Percentiles rank a stretch among this genome's conserved stretches.
These are phyloP conservation scores for Plectosphaerella cucumerina DNA, from an alignment of 2,329 filamentous ascomycete species.

Conservation along the genomic window DNA sequence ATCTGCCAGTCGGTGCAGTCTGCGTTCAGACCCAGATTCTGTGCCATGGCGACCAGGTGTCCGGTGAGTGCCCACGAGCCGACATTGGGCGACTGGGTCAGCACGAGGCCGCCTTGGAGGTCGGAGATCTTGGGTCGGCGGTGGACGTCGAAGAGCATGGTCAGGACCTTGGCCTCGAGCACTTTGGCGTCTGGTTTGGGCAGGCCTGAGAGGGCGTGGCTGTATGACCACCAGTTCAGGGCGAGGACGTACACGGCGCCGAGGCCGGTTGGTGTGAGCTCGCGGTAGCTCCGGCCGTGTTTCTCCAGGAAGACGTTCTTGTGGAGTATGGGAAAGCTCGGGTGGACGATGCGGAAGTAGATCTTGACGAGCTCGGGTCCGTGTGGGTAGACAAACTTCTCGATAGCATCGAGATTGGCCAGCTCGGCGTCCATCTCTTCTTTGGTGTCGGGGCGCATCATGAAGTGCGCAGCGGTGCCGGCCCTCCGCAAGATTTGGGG, in stretches of 20 bases:
- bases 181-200: constrained; percentile 32
- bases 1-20: constrained; percentile 51
- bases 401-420: constrained; percentile 38
- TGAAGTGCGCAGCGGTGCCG: constrained; percentile 5
- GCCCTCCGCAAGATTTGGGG: constrained; percentile 6
- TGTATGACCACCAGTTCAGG: constrained; percentile 46
- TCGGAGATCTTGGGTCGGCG: constrained; percentile 36
- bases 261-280: constrained; percentile 46
- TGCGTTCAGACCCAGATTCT: constrained; percentile 45
- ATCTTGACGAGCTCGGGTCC: constrained; percentile 53
- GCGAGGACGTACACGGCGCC: constrained; percentile 50
- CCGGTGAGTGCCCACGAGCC: constrained; percentile 31
- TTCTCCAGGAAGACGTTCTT: constrained; percentile 51
- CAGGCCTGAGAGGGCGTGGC: constrained; percentile 33
- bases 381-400: constrained; percentile 51
- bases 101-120: constrained; percentile 37
- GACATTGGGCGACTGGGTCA: constrained; percentile 31
- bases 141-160: constrained; percentile 27
- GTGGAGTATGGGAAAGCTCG: constrained; percentile 47
- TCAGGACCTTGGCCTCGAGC: constrained; percentile 27
- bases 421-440: constrained; percentile 16
- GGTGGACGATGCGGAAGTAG: constrained; percentile 53
- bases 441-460: constrained; percentile 8
- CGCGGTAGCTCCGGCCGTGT: constrained; percentile 43
- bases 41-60: constrained; percentile 40